A percentile compares a stretch with the other conserved stretches of the same genome.
Conservation (phyloP, 495 filamentous ascomycete genomes). For the Platismatia glauca region DNA sequence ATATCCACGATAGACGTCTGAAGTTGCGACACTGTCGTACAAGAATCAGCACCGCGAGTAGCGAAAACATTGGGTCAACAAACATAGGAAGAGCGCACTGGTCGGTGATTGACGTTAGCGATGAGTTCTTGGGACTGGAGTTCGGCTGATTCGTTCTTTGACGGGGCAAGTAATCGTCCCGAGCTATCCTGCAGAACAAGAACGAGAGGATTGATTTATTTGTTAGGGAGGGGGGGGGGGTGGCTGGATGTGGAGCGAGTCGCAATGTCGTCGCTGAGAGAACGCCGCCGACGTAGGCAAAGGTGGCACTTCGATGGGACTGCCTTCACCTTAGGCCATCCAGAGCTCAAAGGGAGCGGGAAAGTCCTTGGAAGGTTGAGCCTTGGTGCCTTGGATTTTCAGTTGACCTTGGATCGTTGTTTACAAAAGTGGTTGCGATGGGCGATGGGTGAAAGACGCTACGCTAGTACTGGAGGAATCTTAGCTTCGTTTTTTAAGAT, state of each 20-base stretch:
- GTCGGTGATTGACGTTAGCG: background rate
- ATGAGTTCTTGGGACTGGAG: background rate
- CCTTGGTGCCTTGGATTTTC: background rate
- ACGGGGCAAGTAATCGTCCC: background rate
- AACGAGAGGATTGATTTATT: background rate
- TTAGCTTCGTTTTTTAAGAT: background rate
- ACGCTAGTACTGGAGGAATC: background rate
- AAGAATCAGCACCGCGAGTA: background rate
- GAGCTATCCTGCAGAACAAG: background rate
- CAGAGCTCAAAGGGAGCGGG: background rate
- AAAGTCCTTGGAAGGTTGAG: background rate
- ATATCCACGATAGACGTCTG: constrained; percentile 1
- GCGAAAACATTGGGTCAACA: background rate
- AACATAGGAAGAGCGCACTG: background rate
- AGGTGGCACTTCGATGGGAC: background rate
- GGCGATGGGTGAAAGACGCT: background rate
- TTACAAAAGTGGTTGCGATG: constrained; percentile 4
- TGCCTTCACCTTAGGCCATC: background rate
- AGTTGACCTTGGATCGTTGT: background rate
- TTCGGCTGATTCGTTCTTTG: background rate
- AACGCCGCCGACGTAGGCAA: background rate
- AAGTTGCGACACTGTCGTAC: background rate
- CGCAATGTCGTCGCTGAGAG: background rate
- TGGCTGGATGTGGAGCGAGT: constrained; percentile 7
- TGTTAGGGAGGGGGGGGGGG: background rate